phyloP scores from a whole-genome alignment of 306 rosid species.

The Canavalia ensiformis region DNA sequence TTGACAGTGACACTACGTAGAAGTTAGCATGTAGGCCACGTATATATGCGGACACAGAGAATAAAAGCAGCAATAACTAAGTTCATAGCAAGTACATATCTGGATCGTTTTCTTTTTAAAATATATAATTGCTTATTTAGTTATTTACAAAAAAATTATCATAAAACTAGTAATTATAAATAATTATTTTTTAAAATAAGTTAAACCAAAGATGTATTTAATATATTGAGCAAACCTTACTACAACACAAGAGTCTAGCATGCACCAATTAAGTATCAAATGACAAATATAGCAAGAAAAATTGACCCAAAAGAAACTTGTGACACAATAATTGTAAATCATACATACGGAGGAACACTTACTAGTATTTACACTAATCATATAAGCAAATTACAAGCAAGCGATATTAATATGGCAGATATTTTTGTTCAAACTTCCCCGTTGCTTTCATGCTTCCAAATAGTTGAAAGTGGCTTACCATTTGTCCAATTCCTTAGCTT shows the following conservation, averaged over 20 bases:
- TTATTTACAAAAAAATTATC: no score
- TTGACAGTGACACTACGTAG: constrained; percentile 3
- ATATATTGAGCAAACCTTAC: no score
- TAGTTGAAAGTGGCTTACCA: constrained; percentile 16
- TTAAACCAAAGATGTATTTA: no score
- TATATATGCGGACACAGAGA: not conserved
- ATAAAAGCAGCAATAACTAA: constrained; percentile 21
- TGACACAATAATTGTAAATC: not conserved
- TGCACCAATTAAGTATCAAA: not conserved
- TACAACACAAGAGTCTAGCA: not conserved
- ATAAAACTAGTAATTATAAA: no score
- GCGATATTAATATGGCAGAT: not conserved
- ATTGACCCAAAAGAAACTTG: not conserved
- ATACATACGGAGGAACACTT: not conserved
- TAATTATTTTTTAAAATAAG: no score
- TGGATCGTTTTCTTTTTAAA: no score
- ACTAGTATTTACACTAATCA: constrained; percentile 1
- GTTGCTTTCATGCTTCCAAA: constrained; percentile 42
- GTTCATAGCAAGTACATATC: not conserved
- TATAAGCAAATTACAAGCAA: not conserved
- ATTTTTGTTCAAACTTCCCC: constrained; percentile 29
- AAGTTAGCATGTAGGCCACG: not conserved
- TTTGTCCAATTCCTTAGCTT: constrained; percentile 55
- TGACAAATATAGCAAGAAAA: not conserved
- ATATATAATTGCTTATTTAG: no score